Base-by-base conservation (phyloP, 306 rosid genomes). In the Styphnolobium japonicum region DNA sequence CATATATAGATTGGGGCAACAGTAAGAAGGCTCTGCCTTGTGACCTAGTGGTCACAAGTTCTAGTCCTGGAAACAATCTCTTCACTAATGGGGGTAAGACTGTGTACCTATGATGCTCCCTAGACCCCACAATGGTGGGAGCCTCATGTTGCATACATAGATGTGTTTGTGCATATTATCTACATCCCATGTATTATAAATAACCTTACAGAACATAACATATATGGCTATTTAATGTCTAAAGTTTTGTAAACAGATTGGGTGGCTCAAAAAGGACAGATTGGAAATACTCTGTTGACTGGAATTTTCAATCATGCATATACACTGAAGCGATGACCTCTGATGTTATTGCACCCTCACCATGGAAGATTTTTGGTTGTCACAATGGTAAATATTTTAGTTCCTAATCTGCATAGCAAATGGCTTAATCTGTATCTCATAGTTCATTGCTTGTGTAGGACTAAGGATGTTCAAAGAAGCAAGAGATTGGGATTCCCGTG, bases 351-450 rank as follows among this genome's bases (percentile, higher is more conserved):
- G 92, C 94, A 71, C 92, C 97, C 72, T 94, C 98, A 7, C 89
- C 94, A 2, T 94, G 97, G 98, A 94, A 90, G 78, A 94, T 94
- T 67, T 94, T 94, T 83, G 98, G 98, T 22, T 92, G 93, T 77
- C 91, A 84, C 71, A 94, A 94, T 86, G 98, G 98, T 94, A 85
- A 79, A 87, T n/a, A 16, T 71, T 43, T 80, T 65, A 37, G 56
- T 67, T 82, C 65, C 42, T 61, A 27, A 34, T 81, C 37, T 69
- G 76, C 68, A 56, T 82, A 75, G 73, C 27, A 34, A 31, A 61
- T 11, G 21, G 25, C 61, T 78, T 42, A 49, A 82, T 68, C 39
- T 75, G 55, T n/a, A 56, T 67, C 67, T 69, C 21, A 67, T 63
- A 43, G 40, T 53, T 71, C 58, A 65, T 75, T 75, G 25, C 61